These are phyloP conservation scores for Triglochin maritima DNA, from an alignment of 106 monocot genomes.

Conservation along the genomic window DNA sequence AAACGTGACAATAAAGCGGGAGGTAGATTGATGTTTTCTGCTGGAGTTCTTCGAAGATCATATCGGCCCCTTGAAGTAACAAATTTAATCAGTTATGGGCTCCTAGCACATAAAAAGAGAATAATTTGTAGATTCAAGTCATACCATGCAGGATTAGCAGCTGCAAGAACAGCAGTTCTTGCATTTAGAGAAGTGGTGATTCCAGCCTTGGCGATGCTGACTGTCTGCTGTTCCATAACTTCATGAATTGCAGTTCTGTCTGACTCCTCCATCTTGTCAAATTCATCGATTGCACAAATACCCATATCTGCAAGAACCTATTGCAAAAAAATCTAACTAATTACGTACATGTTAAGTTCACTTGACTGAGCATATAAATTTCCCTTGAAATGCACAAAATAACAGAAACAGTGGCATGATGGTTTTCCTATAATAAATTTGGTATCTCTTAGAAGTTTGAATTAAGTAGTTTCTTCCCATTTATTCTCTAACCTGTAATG, in stretches of 20 bases:
- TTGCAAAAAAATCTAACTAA: background rate
- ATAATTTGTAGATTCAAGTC: background rate
- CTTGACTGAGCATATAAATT: too few species aligned
- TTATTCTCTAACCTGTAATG: too few species aligned
- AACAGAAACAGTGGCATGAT: too few species aligned
- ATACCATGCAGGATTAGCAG: conserved; percentile 99
- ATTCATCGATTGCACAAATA: conserved; percentile 99
- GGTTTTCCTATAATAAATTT: too few species aligned
- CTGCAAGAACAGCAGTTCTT: conserved; percentile 92
- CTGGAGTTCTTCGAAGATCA: conserved; percentile 88
- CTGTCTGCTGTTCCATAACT: conserved; percentile 99
- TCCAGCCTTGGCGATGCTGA: conserved; percentile 98
- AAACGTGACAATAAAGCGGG: conserved; percentile 96
- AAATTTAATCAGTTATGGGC: background rate
- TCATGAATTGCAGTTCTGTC: conserved; percentile 95
- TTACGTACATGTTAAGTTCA: too few species aligned
- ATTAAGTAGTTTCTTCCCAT: too few species aligned
- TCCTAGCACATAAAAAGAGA: too few species aligned
- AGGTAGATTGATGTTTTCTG: conserved; percentile 96
- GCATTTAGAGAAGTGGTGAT: conserved; percentile 96
- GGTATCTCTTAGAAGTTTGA: too few species aligned
- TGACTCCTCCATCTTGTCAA: conserved; percentile 99
- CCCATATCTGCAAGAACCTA: conserved; percentile 97
- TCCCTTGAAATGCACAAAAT: too few species aligned
- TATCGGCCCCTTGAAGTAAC: conserved; percentile 72